Percentiles rank a stretch among this genome's conserved stretches.
Evolutionary conservation across 116 monocot genomes (phyloP).

Genomic region (Cymodocea nodosa): DNA sequence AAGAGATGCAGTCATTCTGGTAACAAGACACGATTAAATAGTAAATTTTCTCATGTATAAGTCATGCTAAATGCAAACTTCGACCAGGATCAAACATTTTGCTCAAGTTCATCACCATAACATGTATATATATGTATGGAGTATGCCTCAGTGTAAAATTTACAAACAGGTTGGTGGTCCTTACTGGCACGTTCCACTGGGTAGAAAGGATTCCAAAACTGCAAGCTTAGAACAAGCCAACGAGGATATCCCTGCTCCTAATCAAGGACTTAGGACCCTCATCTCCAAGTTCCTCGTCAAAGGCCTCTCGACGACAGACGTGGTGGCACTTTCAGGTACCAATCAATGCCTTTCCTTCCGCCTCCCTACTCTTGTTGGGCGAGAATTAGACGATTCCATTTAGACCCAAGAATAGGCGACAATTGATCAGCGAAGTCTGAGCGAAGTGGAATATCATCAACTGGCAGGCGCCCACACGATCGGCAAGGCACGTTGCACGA

Average conservation of each 20-base stretch:
- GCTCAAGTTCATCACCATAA: too few relatives aligned
- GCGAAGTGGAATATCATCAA: background rate
- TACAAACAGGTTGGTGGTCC: slow-evolving; percentile 52
- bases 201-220: slow-evolving; percentile 48
- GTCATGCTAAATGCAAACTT: too few relatives aligned
- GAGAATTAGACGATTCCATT: too few relatives aligned
- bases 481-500: slow-evolving; percentile 55
- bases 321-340: slow-evolving; percentile 67
- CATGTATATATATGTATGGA: too few relatives aligned
- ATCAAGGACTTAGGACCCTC: slow-evolving; percentile 38
- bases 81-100: too few relatives aligned
- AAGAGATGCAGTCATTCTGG: slow-evolving; percentile 61
- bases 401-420: too few relatives aligned
- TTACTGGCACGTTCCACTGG: slow-evolving; percentile 56
- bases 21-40: slow-evolving; percentile 12
- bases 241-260: slow-evolving; percentile 41
- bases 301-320: slow-evolving; percentile 62
- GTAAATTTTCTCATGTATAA: too few relatives aligned
- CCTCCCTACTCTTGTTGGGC: too few relatives aligned
- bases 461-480: slow-evolving; percentile 68
- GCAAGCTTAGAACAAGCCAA: slow-evolving; percentile 52
- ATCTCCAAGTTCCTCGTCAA: slow-evolving; percentile 57
- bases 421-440: too few relatives aligned
- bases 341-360: too few relatives aligned
- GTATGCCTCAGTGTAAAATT: background rate